Conservation (phyloP, 257 asterid genomes). For the Nicotiana benthamiana region DNA sequence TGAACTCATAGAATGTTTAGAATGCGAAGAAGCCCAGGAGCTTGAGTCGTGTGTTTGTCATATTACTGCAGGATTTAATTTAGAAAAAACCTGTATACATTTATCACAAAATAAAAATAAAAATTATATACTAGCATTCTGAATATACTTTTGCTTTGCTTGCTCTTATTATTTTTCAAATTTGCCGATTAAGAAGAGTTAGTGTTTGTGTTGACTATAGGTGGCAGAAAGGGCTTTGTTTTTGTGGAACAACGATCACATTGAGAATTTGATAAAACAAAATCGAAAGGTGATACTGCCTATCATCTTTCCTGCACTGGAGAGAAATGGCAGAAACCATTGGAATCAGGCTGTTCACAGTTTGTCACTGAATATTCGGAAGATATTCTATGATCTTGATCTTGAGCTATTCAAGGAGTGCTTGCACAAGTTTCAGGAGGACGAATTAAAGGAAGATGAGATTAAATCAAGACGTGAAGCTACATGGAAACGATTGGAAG, state of each 20-base stretch:
- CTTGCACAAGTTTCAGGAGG: conserved; percentile 62
- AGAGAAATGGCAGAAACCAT: conserved; percentile 64
- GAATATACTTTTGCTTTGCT: neutral
- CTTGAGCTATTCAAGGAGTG: conserved; percentile 66
- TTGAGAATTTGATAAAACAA: conserved; percentile 63
- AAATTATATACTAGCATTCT: neutral
- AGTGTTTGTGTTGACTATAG: conserved; percentile 19
- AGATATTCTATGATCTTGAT: conserved; percentile 69
- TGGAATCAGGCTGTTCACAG: conserved; percentile 86
- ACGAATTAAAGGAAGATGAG: conserved; percentile 47
- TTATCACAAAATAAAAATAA: too few species aligned
- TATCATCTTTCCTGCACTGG: conserved; percentile 67
- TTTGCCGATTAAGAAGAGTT: neutral
- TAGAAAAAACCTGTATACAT: too few species aligned
- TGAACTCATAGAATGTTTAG: neutral
- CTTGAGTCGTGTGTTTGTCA: neutral
- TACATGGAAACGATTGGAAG: conserved; percentile 65
- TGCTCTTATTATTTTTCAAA: neutral
- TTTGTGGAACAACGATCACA: conserved; percentile 80
- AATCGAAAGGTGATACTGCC: conserved; percentile 68
- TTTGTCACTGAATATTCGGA: conserved; percentile 58
- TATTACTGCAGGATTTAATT: neutral
- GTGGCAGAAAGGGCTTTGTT: conserved; percentile 83
- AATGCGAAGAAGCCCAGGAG: neutral
- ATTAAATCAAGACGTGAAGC: conserved; percentile 46